These are phyloP conservation scores for Vicia villosa DNA, from an alignment of 306 rosid species.

Conservation along the genomic window DNA sequence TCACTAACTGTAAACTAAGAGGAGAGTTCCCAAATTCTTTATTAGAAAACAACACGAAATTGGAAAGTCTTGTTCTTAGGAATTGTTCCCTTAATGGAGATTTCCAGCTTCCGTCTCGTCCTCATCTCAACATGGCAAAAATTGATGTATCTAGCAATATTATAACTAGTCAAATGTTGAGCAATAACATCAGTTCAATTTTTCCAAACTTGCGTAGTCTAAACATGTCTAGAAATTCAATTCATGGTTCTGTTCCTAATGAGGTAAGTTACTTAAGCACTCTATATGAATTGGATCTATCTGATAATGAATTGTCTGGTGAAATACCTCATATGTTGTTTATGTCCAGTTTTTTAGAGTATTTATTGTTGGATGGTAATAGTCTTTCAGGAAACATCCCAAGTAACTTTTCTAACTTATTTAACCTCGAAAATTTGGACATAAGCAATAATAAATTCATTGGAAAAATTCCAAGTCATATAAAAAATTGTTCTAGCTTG, in stretches of 20 bases:
- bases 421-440: neutral
- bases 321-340: slow-evolving; percentile 1
- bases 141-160: slow-evolving; percentile 10
- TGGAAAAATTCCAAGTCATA: slow-evolving; percentile 20
- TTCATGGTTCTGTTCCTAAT: slow-evolving; percentile 12
- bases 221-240: slow-evolving; percentile 4
- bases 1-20: neutral
- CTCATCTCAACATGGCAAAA: neutral
- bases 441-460: slow-evolving; percentile 20
- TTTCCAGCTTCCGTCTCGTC: neutral
- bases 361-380: slow-evolving; percentile 14
- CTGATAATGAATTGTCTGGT: slow-evolving; percentile 28
- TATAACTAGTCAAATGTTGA: neutral
- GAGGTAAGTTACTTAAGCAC: neutral
- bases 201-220: neutral
- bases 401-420: neutral
- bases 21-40: slow-evolving; percentile 25
- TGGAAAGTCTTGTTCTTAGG: neutral
- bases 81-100: neutral
- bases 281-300: slow-evolving; percentile 15
- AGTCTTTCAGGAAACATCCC: neutral
- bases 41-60: slow-evolving; percentile 26
- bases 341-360: neutral
- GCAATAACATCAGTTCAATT: slow-evolving; percentile 17
- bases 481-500: neutral